Percentiles rank a stretch among this genome's conserved stretches.
phyloP scores from a whole-genome alignment of 164 flowering plant genomes.

The Vitis cinerea region DNA sequence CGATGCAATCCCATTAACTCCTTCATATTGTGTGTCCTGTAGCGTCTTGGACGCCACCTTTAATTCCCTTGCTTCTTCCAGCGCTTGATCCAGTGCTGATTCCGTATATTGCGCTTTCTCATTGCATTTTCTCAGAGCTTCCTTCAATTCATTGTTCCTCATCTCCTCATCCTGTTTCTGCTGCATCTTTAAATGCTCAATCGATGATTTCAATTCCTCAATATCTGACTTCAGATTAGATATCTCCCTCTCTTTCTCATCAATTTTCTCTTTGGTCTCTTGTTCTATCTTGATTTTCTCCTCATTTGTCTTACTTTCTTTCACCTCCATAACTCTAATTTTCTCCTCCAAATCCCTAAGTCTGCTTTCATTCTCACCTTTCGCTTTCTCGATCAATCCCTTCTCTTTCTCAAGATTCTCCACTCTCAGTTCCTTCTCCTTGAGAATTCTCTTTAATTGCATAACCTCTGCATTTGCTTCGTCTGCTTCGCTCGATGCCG shows the following conservation, averaged over 20 bases:
- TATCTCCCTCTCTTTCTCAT: conserved; percentile 36
- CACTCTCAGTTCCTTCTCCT: conserved; percentile 35
- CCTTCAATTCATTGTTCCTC: conserved; percentile 16
- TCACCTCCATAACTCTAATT: conserved; percentile 26
- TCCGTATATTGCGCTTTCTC: conserved; percentile 25
- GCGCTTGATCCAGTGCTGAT: conserved; percentile 6
- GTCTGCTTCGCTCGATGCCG: conserved; percentile 36
- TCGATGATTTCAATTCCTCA: conserved; percentile 23
- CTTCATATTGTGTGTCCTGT: conserved; percentile 1
- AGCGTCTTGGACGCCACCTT: conserved; percentile 6
- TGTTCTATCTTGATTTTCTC: conserved; percentile 32
- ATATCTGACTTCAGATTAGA: conserved; percentile 20
- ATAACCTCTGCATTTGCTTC: conserved; percentile 37
- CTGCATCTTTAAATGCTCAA: conserved; percentile 1
- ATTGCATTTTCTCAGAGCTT: conserved; percentile 11
- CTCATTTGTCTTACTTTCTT: conserved; percentile 31
- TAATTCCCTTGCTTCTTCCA: conserved; percentile 24
- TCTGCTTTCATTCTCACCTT: conserved; percentile 26
- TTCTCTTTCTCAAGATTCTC: conserved; percentile 36
- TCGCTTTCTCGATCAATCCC: conserved; percentile 10
- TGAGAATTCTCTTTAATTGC: conserved; percentile 29
- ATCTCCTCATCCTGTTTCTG: conserved; percentile 12
- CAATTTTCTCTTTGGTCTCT: conserved; percentile 24
- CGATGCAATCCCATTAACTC: conserved; percentile 19
- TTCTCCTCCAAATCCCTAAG: conserved; percentile 35